Base-by-base conservation (phyloP, 2,329 filamentous ascomycete species). In the Ophiocordyceps robertsii region DNA sequence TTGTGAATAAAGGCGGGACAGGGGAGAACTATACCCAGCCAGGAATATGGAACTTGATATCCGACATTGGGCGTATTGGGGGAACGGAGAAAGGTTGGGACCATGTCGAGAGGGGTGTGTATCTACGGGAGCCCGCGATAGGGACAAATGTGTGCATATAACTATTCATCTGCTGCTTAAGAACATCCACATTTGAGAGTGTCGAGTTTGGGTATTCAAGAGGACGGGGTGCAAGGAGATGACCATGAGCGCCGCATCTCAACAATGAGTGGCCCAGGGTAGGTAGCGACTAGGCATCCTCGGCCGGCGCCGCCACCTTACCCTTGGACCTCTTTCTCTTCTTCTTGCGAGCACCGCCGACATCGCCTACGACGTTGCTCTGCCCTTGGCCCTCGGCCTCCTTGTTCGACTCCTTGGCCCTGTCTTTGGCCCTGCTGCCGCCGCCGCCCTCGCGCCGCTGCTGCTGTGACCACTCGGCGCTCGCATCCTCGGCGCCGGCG, bases 311-410 rank as follows among this genome's bases (percentile, higher is more conserved):
- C 49, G 57, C 62, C 46, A 66, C 66, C 46, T 63, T 66, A 41
- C 58, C 59, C 55, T 65, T 68, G 41, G 69, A 69, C 52, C 70
- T 67, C 65, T 71, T 74, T 55, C 69, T 60, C 63, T 69, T 74
- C 58, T 64, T 68, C 56, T 69, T 72, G 51, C 57, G 56, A 46
- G 56, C 45, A 4, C 53, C 55, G 17, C 50, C 53, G 2, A 49
- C 56, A 7, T 56, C 55, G 0, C 52, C 58, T 12, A 53, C 53
- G 5, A 59, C 51, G 29, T 60, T 57, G 8, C 49, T 54, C 10
- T 39, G 31, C 16, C 39, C 46, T 12, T 39, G 36, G 6, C n/a
- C 14, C 9, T 10, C 19, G 5, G 10, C n/a, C 14, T n/a, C 24
- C 13, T 6, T 35, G 4, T 19, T 43, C 9, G 43, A 30, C 19